phyloP scores from a whole-genome alignment of 2,329 filamentous ascomycete species.

The Neodidymelliopsis sp. region DNA sequence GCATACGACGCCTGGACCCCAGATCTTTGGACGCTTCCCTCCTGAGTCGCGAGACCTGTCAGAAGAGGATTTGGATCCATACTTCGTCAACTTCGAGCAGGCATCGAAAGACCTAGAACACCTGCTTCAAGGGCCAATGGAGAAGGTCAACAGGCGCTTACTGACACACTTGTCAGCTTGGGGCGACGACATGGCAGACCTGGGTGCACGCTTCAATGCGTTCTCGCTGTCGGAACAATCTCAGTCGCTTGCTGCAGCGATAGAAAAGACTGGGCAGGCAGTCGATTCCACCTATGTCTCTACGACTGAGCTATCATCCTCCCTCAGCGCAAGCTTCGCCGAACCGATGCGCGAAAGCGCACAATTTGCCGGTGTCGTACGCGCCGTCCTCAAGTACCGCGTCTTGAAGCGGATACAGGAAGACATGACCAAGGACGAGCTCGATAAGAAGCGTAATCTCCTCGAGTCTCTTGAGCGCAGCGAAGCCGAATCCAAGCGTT shows the following conservation, averaged over 20 bases:
- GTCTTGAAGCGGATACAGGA: slow-evolving; percentile 95
- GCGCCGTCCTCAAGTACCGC: slow-evolving; percentile 85
- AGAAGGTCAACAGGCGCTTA: slow-evolving; percentile 92
- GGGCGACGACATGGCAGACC: slow-evolving; percentile 86
- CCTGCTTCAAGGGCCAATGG: slow-evolving; percentile 89
- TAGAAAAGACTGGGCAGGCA: slow-evolving; percentile 93
- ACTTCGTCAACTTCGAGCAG: slow-evolving; percentile 91
- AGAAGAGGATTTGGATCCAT: slow-evolving; percentile 92
- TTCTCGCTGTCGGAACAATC: slow-evolving; percentile 95
- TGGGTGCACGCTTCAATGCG: slow-evolving; percentile 95
- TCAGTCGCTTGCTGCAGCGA: slow-evolving; percentile 85
- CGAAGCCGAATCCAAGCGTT: slow-evolving; percentile 88
- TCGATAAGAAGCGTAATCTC: slow-evolving; percentile 82
- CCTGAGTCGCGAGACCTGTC: slow-evolving; percentile 76
- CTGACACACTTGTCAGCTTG: slow-evolving; percentile 84
- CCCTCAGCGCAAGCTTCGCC: slow-evolving; percentile 90
- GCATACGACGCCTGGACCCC: slow-evolving; percentile 65
- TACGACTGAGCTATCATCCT: slow-evolving; percentile 87
- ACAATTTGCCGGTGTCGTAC: slow-evolving; percentile 94
- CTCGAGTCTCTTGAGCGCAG: slow-evolving; percentile 92
- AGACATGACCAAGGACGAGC: slow-evolving; percentile 93
- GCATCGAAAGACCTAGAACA: slow-evolving; percentile 91
- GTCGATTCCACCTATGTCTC: slow-evolving; percentile 96
- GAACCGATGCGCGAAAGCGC: slow-evolving; percentile 98
- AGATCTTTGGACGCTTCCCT: slow-evolving; percentile 81